Percentiles rank a stretch among this genome's conserved stretches.
Evolutionary conservation across 23 red algal genomes (phyloP).

Genomic region (Gracilaria domingensis): DNA sequence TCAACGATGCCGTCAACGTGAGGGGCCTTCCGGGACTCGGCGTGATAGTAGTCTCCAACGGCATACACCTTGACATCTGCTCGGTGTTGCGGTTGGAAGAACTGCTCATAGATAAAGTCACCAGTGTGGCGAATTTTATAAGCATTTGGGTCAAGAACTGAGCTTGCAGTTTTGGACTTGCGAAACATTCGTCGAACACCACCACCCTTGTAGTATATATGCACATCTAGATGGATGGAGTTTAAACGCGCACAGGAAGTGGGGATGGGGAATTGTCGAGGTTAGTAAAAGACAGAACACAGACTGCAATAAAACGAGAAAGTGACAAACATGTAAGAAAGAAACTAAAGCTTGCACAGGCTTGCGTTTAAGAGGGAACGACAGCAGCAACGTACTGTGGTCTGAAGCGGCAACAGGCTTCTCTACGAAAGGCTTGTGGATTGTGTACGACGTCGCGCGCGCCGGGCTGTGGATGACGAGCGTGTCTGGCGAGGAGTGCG

Average conservation of each 20-base stretch:
- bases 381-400: constrained; percentile 73
- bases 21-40: constrained; percentile 85
- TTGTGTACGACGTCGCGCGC: constrained; percentile 12
- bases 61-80: constrained; percentile 95
- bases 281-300: not conserved
- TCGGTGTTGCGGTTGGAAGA: constrained; percentile 64
- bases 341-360: not conserved
- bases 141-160: constrained; percentile 42
- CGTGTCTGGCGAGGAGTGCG: not conserved
- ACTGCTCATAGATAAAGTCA: constrained; percentile 88
- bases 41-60: constrained; percentile 81
- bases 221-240: constrained; percentile 43
- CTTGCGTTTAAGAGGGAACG: not conserved
- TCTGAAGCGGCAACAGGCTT: constrained; percentile 92
- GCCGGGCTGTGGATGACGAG: constrained; percentile 25
- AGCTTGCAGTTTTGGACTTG: constrained; percentile 64
- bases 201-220: constrained; percentile 81
- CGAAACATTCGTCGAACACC: constrained; percentile 92
- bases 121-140: constrained; percentile 67
- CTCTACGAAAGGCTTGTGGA: constrained; percentile 97
- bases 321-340: constrained; percentile 28
- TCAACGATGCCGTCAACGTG: constrained; percentile 91
- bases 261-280: not conserved
- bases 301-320: not conserved
- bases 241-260: not conserved